A percentile compares a stretch with the other conserved stretches of the same genome.
Evolutionary conservation across 164 flowering plant genomes (phyloP).

Genomic region (Brasenia schreberi): DNA sequence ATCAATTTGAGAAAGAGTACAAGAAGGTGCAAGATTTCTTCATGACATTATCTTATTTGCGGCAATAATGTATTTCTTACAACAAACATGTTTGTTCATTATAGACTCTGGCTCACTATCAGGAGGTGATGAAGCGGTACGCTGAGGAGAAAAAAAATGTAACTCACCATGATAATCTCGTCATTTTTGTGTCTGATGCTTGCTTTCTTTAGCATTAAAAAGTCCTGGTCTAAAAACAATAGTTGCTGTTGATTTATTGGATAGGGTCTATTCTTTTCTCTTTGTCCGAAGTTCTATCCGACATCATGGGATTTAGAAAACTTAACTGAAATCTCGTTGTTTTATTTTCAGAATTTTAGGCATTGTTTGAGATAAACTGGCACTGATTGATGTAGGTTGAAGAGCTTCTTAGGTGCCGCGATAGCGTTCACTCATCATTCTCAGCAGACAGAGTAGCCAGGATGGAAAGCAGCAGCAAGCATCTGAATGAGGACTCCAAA

Average conservation of each 20-base stretch:
- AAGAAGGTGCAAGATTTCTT: slow-evolving; percentile 28
- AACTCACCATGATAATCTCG: neutral
- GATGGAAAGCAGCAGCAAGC: slow-evolving; percentile 25
- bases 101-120: slow-evolving; percentile 70
- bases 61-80: neutral
- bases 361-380: neutral
- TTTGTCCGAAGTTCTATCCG: too few species aligned
- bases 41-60: neutral
- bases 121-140: slow-evolving; percentile 38
- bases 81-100: neutral
- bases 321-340: neutral
- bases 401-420: slow-evolving; percentile 81
- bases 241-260: neutral
- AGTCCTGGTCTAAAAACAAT: neutral
- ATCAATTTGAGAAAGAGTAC: slow-evolving; percentile 72
- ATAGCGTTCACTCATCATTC: slow-evolving; percentile 70
- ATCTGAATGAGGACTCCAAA: slow-evolving; percentile 41
- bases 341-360: neutral
- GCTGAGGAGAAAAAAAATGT: slow-evolving; percentile 1
- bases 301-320: too few species aligned
- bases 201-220: neutral
- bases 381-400: slow-evolving; percentile 42
- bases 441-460: slow-evolving; percentile 16
- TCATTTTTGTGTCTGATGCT: neutral
- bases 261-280: neutral